phyloP scores from a whole-genome alignment of 306 rosid genomes.

The Hippophae gyantsensis region DNA sequence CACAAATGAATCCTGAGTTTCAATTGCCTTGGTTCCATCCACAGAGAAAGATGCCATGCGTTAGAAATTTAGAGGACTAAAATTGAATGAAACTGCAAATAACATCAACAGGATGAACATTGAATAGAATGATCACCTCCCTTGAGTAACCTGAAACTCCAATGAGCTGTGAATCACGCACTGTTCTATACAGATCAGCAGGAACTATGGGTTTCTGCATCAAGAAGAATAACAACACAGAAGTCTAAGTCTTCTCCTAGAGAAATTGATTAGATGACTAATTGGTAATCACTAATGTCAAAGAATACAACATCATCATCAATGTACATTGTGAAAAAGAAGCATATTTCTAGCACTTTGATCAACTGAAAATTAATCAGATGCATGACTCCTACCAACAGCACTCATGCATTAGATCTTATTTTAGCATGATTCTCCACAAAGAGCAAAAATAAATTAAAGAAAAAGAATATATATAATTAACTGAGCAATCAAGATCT shows the following conservation, averaged over 20 bases:
- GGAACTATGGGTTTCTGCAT: slow-evolving; percentile 86
- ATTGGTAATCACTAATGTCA: background rate
- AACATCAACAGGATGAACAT: slow-evolving; percentile 6
- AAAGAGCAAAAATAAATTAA: background rate
- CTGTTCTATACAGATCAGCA: slow-evolving; percentile 54
- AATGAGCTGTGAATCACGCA: slow-evolving; percentile 88
- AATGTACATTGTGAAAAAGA: background rate
- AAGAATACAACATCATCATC: background rate
- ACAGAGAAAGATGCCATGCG: background rate
- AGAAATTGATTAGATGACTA: slow-evolving; percentile 2
- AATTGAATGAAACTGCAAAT: background rate
- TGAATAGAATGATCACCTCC: slow-evolving; percentile 53
- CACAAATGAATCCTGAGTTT: background rate
- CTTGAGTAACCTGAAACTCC: slow-evolving; percentile 90
- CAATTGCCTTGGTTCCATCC: background rate
- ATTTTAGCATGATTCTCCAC: background rate
- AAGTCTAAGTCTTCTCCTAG: slow-evolving; percentile 17
- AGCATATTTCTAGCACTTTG: background rate
- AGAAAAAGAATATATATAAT: background rate
- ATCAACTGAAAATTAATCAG: background rate
- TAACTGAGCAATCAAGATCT: background rate
- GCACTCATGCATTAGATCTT: background rate
- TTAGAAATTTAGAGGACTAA: slow-evolving; percentile 9
- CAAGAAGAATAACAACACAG: slow-evolving; percentile 17
- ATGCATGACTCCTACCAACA: background rate